Conservation (phyloP, 306 rosid species). For the Acmispon strigosus region DNA sequence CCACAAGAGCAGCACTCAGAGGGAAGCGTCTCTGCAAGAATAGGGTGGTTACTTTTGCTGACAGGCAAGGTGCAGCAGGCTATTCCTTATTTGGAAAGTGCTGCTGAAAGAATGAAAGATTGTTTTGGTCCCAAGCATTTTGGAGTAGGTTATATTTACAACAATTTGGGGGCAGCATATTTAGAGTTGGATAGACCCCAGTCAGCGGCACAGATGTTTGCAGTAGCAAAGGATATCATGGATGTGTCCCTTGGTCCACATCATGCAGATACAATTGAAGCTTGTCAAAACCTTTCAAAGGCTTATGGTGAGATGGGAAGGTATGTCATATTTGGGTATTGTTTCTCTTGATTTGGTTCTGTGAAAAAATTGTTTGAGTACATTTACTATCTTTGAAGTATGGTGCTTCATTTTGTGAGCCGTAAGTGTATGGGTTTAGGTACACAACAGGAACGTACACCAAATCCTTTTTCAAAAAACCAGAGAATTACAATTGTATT, state of each 20-base stretch:
- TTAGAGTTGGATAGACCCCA: conserved; percentile 88
- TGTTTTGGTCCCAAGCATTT: conserved; percentile 95
- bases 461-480: too few species aligned
- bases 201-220: conserved; percentile 95
- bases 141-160: conserved; percentile 91
- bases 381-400: too few species aligned
- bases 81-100: conserved; percentile 82
- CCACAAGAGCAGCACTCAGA: conserved; percentile 92
- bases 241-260: conserved; percentile 91
- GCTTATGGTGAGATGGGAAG: conserved; percentile 77
- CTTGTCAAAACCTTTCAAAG: conserved; percentile 88
- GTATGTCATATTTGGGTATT: conserved; percentile 29
- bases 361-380: not conserved
- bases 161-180: conserved; percentile 93
- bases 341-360: conserved; percentile 13
- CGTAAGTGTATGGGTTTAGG: not conserved
- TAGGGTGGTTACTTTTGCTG: conserved; percentile 85
- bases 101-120: conserved; percentile 79
- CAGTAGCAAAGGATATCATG: conserved; percentile 89
- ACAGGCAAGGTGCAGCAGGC: conserved; percentile 88
- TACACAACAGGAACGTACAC: not conserved
- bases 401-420: not conserved
- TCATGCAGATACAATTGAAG: conserved; percentile 79
- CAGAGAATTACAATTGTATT: too few species aligned
- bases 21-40: conserved; percentile 83